Evolutionary conservation across 106 monocot species (phyloP).

Genomic region (Phalaenopsis aphrodite): DNA sequence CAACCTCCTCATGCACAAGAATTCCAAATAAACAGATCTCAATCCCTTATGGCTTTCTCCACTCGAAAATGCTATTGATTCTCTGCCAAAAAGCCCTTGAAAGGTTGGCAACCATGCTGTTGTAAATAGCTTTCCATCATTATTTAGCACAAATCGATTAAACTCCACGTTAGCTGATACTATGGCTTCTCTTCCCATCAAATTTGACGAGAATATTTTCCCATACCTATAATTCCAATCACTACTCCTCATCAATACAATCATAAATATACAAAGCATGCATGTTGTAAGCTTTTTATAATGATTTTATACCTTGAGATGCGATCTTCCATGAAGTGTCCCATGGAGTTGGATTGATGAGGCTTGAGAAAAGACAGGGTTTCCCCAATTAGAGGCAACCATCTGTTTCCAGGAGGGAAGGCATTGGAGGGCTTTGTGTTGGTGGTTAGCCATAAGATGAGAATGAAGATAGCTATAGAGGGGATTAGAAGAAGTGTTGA

Average conservation of each 20-base stretch:
- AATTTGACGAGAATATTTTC: slow-evolving; percentile 27
- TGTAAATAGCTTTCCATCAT: slow-evolving; percentile 24
- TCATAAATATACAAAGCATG: too few relatives aligned
- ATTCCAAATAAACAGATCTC: slow-evolving; percentile 29
- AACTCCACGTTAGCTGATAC: slow-evolving; percentile 32
- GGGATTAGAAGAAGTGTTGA: too few relatives aligned
- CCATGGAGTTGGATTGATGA: not conserved
- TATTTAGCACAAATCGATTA: slow-evolving; percentile 34
- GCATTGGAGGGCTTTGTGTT: not conserved
- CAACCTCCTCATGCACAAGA: slow-evolving; percentile 25
- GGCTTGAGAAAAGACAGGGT: not conserved
- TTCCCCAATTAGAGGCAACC: not conserved
- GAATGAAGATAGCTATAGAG: too few relatives aligned
- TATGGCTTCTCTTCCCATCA: slow-evolving; percentile 23
- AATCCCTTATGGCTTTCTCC: slow-evolving; percentile 39
- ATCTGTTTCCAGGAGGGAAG: not conserved
- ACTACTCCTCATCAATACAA: too few relatives aligned
- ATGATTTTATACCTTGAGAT: not conserved
- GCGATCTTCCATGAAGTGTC: not conserved
- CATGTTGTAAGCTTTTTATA: too few relatives aligned
- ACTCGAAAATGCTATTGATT: slow-evolving; percentile 17
- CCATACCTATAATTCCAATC: slow-evolving; percentile 14
- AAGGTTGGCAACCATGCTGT: slow-evolving; percentile 19
- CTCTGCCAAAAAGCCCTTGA: slow-evolving; percentile 20
- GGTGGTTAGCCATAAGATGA: too few relatives aligned